A percentile compares a stretch with the other conserved stretches of the same genome.
phyloP scores from a whole-genome alignment of 2,329 filamentous ascomycete genomes.

The Berkeleyomyces rouxiae region DNA sequence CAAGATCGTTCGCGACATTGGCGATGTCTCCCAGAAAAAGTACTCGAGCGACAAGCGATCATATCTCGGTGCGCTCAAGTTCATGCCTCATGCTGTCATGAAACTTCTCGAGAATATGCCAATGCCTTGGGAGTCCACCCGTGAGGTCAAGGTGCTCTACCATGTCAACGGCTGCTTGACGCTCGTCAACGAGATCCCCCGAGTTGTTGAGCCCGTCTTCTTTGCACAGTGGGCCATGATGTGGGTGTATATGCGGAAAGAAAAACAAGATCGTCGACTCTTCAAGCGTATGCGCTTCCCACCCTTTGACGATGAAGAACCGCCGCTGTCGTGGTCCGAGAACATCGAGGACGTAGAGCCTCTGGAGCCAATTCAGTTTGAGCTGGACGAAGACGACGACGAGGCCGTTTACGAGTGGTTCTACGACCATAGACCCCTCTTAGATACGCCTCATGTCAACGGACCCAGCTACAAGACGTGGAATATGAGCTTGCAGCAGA shows the following conservation, averaged over 20 bases:
- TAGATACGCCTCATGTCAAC: conserved; percentile 87
- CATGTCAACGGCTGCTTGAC: conserved; percentile 97
- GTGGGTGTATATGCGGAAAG: conserved; percentile 97
- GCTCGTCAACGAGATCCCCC: conserved; percentile 86
- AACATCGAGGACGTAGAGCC: conserved; percentile 98
- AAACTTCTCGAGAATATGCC: conserved; percentile 99
- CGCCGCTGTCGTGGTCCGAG: conserved; percentile 92
- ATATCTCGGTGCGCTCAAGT: conserved; percentile 92
- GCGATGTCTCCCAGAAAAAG: conserved; percentile 97
- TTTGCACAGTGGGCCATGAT: conserved; percentile 98
- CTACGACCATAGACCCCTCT: conserved; percentile 80
- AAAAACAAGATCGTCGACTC: conserved; percentile 86
- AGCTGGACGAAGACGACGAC: conserved; percentile 88
- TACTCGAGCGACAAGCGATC: conserved; percentile 97
- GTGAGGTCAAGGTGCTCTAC: conserved; percentile 95
- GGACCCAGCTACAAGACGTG: conserved; percentile 92
- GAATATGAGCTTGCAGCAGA: conserved; percentile 86
- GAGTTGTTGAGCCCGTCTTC: conserved; percentile 95
- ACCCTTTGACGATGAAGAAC: conserved; percentile 96
- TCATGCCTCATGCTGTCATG: conserved; percentile 96
- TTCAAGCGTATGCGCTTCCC: conserved; percentile 99
- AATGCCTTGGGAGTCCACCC: conserved; percentile 95
- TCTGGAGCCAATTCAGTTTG: conserved; percentile 94
- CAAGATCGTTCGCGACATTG: conserved; percentile 97
- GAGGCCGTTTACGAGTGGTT: conserved; percentile 89